Percentiles rank a stretch among this genome's conserved stretches.
phyloP scores from a whole-genome alignment of 371 early-diverging fungal species.

The Mucor circinelloides region DNA sequence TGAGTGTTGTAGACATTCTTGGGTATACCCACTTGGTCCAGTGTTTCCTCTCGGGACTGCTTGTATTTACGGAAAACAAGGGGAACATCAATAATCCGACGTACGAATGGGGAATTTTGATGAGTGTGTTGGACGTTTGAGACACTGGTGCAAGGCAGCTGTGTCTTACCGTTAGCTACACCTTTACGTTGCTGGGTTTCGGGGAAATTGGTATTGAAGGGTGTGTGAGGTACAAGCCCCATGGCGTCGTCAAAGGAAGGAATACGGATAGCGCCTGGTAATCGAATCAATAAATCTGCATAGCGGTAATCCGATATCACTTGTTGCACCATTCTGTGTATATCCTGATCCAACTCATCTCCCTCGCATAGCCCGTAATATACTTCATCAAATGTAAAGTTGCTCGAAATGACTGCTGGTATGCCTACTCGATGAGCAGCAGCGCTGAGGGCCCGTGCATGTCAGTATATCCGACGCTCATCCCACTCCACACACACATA shows the following conservation, averaged over 20 bases:
- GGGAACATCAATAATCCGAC: constrained; percentile 61
- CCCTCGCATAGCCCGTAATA: constrained; percentile 64
- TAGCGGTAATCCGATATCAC: constrained; percentile 60
- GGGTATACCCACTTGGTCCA: constrained; percentile 63
- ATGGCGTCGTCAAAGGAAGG: constrained; percentile 60
- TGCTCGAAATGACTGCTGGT: constrained; percentile 71
- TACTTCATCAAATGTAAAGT: constrained; percentile 81
- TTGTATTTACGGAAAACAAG: constrained; percentile 62
- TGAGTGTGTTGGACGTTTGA: constrained; percentile 30
- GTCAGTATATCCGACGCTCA: not conserved
- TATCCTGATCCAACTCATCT: constrained; percentile 56
- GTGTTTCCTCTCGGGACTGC: constrained; percentile 52
- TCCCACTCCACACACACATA: too few relatives aligned
- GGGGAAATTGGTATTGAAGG: constrained; percentile 25
- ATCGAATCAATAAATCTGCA: constrained; percentile 63
- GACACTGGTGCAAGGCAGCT: constrained; percentile 38
- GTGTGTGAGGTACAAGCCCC: constrained; percentile 43
- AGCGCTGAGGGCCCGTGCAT: constrained; percentile 39
- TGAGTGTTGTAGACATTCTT: constrained; percentile 53
- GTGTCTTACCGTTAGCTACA: constrained; percentile 47
- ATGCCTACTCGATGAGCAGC: constrained; percentile 61
- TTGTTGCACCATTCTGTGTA: constrained; percentile 46
- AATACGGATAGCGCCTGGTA: constrained; percentile 74
- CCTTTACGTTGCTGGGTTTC: constrained; percentile 25
- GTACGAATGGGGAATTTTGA: constrained; percentile 16